Conservation (phyloP, 2,329 filamentous ascomycete genomes). For the Alternaria triticina region DNA sequence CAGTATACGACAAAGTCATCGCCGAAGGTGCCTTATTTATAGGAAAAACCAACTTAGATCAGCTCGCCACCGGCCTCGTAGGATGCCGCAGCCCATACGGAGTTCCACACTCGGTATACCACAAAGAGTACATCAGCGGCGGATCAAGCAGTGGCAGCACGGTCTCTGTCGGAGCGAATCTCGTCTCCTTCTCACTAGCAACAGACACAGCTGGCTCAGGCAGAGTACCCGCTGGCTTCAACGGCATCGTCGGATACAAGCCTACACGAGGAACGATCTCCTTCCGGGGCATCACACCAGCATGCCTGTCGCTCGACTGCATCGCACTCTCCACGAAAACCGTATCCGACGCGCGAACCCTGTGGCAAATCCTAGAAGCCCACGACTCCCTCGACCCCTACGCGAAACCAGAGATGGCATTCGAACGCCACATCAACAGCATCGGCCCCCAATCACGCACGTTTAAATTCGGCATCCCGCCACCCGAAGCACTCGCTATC, state of each 20-base stretch:
- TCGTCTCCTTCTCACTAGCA: slow-evolving; percentile 63
- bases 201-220: slow-evolving; percentile 64
- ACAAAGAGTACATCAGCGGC: slow-evolving; percentile 59
- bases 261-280: slow-evolving; percentile 62
- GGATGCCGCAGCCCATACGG: slow-evolving; percentile 66
- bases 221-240: slow-evolving; percentile 61
- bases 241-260: slow-evolving; percentile 60
- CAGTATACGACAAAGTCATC: slow-evolving; percentile 58
- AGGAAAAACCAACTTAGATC: slow-evolving; percentile 68
- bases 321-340: slow-evolving; percentile 61
- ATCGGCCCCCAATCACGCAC: slow-evolving; percentile 43
- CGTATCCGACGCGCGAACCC: slow-evolving; percentile 56
- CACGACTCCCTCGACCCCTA: slow-evolving; percentile 60
- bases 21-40: slow-evolving; percentile 63
- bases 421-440: slow-evolving; percentile 44
- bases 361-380: slow-evolving; percentile 56
- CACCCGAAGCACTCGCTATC: slow-evolving; percentile 50
- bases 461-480: slow-evolving; percentile 60
- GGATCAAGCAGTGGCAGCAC: slow-evolving; percentile 64
- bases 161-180: slow-evolving; percentile 60
- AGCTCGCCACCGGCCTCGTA: slow-evolving; percentile 66
- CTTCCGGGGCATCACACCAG: slow-evolving; percentile 59
- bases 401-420: slow-evolving; percentile 52
- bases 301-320: slow-evolving; percentile 64
- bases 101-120: slow-evolving; percentile 60